Evolutionary conservation across 2,329 filamentous ascomycete genomes (phyloP), one percentile per base, ranked within the genome.

Genomic region (Colletotrichum filicis): DNA sequence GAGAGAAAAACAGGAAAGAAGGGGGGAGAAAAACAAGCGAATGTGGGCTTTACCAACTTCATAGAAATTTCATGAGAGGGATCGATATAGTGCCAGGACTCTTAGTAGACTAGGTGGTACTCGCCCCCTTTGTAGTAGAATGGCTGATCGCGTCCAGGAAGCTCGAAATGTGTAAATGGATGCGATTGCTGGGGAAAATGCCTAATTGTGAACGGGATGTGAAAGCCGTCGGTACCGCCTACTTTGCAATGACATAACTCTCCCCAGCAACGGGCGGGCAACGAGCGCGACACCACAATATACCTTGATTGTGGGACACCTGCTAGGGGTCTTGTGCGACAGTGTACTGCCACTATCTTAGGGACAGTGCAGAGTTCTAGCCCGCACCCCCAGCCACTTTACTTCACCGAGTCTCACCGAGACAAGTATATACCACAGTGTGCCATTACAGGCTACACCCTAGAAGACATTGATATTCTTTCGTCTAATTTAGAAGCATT

Each of bases 211-310:
- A 42, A 61, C 19, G n/a, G n/a, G 56, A 53, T 56, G 52, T 66
- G 56, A 30, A 56, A 37, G 46, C n/a, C 28, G 46, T 37, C 24
- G 56, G 60, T 59, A 65, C 71, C 61, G n/a, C 58, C 63, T 49
- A 49, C 42, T 49, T 63, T 49, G 52, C 49, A 62, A 74, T 74
- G 70, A 72, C 70, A 72, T 72, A 57, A 69, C 46, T 72, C 55
- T 69, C 70, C 70, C 70, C 32, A 64, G 70, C 70, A 72, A 72
- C 70, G 42, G 42, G 24, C 32, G 37, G 32, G 66, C 70, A 72
- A 72, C 66, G 35, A 57, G 26, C 35, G 12, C 56, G 14, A 55
- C 53, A 32, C 69, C 65, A 64, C 59, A 37, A 28, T 35, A 12
- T 35, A 35, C 32, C 7, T 22, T 28, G 52, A 16, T 7, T 22